Base-by-base conservation (phyloP, 805 yeast genomes). In the Barnettozyma salicaria region DNA sequence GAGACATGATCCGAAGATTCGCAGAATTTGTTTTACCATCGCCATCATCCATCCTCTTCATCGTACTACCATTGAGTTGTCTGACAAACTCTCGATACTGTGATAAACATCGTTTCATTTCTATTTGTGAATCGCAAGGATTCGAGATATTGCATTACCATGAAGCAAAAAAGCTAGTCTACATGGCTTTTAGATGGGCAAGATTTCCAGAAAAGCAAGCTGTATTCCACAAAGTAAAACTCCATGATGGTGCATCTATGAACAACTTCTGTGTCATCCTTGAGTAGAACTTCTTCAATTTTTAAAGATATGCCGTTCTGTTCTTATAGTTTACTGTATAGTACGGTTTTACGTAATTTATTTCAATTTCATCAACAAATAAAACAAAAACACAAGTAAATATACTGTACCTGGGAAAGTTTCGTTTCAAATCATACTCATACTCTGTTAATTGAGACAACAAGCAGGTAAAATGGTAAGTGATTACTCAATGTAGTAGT, bases 11-110 rank as follows among this genome's bases (percentile, higher is more conserved):
- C 44, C 51, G 53, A 24, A 55, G 82, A 38, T 72, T 86, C 8
- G 61, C 74, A 4, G 39, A 62, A 19, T 89, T 85, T 51, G 61
- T 89, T 26, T 65, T 36, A 19, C 39, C 42, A 1, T 30, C 39
- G 7, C 25, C 20, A 1, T 25, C 42, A 2, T 40, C 74, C 5
- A 52, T 67, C 23, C 57, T 88, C 5, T 89, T 90, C 53, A 58
- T 90, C 10, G 97, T 90, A 6, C 61, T 90, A 4, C 98, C 98
- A 0, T 65, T 83, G 24, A 96, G 97, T 0, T 90, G 98, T 55
- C 65, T 86, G 1, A 56, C 64, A 7, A 89, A 90, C 56, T 88
- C 97, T 1, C 67, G 97, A 30, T 90, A 89, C 55, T 76, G 80
- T 56, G 71, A 74, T 43, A 64, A 66, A 27, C 54, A 52, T 0